A percentile compares a stretch with the other conserved stretches of the same genome.
Evolutionary conservation across 495 filamentous ascomycete genomes (phyloP).

Genomic region (Penicillium silybi): DNA sequence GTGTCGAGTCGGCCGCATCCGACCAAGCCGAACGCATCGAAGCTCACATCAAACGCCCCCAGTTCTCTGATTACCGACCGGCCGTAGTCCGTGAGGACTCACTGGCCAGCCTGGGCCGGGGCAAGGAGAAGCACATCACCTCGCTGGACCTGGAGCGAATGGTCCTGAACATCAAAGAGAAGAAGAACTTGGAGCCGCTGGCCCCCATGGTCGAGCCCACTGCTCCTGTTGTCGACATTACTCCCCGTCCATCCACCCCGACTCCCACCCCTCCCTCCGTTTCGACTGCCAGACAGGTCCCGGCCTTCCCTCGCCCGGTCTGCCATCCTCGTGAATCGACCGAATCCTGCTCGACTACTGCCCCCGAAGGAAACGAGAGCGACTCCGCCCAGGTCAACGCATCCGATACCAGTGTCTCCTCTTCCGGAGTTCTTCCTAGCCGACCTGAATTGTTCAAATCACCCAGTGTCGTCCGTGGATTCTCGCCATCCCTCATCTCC

Average conservation of each 20-base stretch:
- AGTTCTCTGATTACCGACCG: constrained; percentile 39
- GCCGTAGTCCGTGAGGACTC: constrained; percentile 50
- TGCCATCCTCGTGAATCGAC: constrained; percentile 40
- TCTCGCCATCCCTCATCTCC: constrained; percentile 73
- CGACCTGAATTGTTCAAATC: constrained; percentile 51
- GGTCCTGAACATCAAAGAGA: constrained; percentile 81
- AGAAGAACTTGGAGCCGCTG: constrained; percentile 62
- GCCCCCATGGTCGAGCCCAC: constrained; percentile 41
- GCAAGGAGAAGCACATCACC: constrained; percentile 86
- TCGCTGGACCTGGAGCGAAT: constrained; percentile 84
- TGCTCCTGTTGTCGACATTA: constrained; percentile 51
- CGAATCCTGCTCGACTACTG: constrained; percentile 52
- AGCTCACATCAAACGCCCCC: constrained; percentile 53
- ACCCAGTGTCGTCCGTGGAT: constrained; percentile 80
- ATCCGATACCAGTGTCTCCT: constrained; percentile 53
- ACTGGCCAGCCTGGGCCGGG: constrained; percentile 53
- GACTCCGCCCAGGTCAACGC: constrained; percentile 32
- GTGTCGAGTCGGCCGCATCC: constrained; percentile 78
- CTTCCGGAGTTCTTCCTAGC: constrained; percentile 31
- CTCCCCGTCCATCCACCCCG: constrained; percentile 41
- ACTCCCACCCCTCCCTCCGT: constrained; percentile 39
- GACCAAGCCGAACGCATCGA: constrained; percentile 70
- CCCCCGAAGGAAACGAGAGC: constrained; percentile 48
- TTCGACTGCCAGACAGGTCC: constrained; percentile 24
- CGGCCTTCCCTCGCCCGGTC: constrained; percentile 13